These are phyloP conservation scores for Rubus idaeus DNA, from an alignment of 306 rosid genomes.

Conservation along the genomic window DNA sequence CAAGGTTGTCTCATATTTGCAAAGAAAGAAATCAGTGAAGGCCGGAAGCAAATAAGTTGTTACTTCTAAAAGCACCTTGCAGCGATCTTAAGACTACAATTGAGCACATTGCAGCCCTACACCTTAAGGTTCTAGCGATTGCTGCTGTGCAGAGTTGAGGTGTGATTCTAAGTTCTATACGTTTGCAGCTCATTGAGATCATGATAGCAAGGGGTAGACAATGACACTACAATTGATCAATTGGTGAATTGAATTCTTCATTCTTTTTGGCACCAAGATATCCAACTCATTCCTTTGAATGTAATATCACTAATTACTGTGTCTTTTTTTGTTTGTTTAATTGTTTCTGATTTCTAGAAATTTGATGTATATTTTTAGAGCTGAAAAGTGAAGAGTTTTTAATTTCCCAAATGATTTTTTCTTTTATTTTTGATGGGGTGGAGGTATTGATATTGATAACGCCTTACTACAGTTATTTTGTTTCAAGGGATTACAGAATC, in stretches of 20 bases:
- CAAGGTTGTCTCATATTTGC: background rate
- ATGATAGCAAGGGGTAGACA: slow-evolving; percentile 1
- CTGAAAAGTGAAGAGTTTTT: background rate
- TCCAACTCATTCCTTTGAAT: background rate
- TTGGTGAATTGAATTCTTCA: background rate
- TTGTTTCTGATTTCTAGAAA: background rate
- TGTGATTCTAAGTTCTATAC: background rate
- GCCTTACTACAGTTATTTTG: background rate
- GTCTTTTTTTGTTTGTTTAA: too few species aligned
- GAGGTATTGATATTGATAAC: background rate
- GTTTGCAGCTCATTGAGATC: background rate
- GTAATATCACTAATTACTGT: background rate
- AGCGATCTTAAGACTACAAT: background rate
- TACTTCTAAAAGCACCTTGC: background rate
- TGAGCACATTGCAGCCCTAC: background rate
- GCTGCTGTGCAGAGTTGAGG: background rate
- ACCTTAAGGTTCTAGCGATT: background rate
- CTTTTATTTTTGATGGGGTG: background rate
- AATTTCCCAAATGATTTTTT: background rate
- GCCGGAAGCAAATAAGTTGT: background rate
- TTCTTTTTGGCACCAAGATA: background rate
- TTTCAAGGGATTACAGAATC: background rate
- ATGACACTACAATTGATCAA: background rate
- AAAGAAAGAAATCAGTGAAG: background rate
- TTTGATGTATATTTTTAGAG: background rate